phyloP scores from a whole-genome alignment of 129 eudicot species.

The Daucus carota region DH1_v3.0 NC_030382.2:51772001-51772500 shows the following conservation, averaged over 20 bases:
- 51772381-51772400: not conserved
- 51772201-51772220: not conserved
- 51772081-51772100: not conserved
- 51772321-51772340: not conserved
- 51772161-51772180: not conserved
- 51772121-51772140: not conserved
- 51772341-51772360: not conserved
- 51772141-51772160: not conserved
- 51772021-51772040: not conserved
- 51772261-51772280: not conserved
- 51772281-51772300: not conserved
- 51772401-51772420: conserved; percentile 36
- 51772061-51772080: not conserved
- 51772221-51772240: not conserved
- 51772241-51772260: not conserved
- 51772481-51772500: not conserved
- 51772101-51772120: not conserved
- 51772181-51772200: not conserved
- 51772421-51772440: conserved; percentile 29
- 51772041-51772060: not conserved
- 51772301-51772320: not conserved
- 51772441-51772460: conserved; percentile 18
- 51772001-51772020: too few relatives aligned
- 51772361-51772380: not conserved
- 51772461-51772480: not conserved